Conservation (phyloP, 2,329 filamentous ascomycete species). For the Colletotrichum sp. region DNA sequence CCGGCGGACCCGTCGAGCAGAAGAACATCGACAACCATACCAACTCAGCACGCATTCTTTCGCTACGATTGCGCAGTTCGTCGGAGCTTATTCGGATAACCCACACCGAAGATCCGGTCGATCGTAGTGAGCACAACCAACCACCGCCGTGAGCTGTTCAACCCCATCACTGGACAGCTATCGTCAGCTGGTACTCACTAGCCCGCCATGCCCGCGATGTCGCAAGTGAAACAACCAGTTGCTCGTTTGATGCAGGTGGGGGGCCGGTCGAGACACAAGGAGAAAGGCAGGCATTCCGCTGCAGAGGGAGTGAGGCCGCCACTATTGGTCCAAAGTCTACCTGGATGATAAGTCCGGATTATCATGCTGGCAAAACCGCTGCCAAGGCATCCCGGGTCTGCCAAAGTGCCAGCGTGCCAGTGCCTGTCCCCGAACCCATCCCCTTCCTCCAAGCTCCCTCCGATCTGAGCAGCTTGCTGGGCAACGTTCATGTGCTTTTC, state of each 20-base stretch:
- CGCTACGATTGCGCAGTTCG: not conserved
- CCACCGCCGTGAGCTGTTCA: not conserved
- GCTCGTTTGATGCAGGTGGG: conserved; percentile 1
- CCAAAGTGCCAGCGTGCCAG: not conserved
- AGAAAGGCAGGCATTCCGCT: not conserved
- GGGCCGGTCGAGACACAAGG: not conserved
- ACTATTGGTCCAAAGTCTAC: not conserved
- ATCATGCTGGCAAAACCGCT: not conserved
- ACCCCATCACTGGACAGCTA: not conserved
- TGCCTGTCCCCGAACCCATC: not conserved
- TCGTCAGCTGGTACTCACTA: not conserved
- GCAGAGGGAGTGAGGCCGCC: not conserved
- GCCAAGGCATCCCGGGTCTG: not conserved
- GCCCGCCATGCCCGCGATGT: not conserved
- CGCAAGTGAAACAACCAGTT: conserved; percentile 10
- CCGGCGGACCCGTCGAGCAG: not conserved
- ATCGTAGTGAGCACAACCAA: not conserved
- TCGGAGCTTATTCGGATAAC: not conserved
- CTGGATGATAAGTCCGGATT: not conserved
- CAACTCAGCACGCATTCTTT: not conserved
- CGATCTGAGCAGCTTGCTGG: not conserved
- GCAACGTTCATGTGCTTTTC: not conserved
- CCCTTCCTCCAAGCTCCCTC: not conserved
- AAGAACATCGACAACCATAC: not conserved
- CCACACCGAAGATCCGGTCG: not conserved